Conservation (phyloP, 176 grass and related monocot genomes). For the Carex scoparia region DNA sequence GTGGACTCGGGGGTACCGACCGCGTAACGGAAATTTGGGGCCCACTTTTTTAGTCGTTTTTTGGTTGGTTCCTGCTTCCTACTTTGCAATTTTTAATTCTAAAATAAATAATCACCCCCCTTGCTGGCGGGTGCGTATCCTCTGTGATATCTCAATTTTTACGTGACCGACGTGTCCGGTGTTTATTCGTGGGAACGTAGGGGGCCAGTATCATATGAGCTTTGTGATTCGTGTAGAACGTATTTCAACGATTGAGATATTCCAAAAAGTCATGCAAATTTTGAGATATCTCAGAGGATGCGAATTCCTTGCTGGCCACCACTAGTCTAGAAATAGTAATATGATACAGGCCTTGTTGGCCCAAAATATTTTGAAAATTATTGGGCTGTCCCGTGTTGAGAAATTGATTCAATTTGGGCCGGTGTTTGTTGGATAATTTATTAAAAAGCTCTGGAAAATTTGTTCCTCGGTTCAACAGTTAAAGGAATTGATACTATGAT, state of each 20-base stretch:
- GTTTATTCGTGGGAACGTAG: too few species aligned
- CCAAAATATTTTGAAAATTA: not conserved
- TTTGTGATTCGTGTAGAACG: too few species aligned
- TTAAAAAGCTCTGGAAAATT: too few species aligned
- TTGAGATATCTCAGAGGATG: too few species aligned
- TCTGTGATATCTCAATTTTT: too few species aligned
- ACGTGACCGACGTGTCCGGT: too few species aligned
- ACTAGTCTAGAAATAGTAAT: not conserved
- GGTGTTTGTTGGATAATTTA: not conserved
- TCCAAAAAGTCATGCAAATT: too few species aligned
- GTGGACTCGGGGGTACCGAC: conserved; percentile 20
- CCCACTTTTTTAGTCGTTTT: not conserved
- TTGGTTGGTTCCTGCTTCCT: not conserved
- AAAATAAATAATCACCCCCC: not conserved
- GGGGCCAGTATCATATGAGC: too few species aligned
- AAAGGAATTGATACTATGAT: too few species aligned
- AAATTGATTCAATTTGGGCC: not conserved
- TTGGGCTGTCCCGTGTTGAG: not conserved
- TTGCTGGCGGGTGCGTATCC: not conserved
- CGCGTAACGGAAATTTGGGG: conserved; percentile 49
- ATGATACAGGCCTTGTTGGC: not conserved
- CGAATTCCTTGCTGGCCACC: not conserved
- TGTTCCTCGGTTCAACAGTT: too few species aligned
- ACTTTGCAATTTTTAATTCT: not conserved
- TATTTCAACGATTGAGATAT: too few species aligned